phyloP scores from a whole-genome alignment of 2,329 filamentous ascomycete species.

The Cordyceps cateniannulata region DNA sequence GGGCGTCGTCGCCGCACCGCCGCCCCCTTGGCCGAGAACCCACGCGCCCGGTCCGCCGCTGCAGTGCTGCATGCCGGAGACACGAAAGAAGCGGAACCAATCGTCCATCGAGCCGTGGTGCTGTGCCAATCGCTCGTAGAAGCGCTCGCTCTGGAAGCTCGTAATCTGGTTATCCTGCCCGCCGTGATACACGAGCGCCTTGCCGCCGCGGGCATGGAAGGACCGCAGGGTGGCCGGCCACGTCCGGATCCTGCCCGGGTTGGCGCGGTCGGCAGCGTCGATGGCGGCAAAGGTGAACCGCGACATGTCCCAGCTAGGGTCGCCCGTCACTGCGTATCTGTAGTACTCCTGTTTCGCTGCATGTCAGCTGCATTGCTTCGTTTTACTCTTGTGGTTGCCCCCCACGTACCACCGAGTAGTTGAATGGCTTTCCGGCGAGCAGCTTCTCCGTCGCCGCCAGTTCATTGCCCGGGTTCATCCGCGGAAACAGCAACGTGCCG shows the following conservation, averaged over 20 bases:
- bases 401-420: conserved; percentile 17
- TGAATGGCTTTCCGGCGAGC: conserved; percentile 27
- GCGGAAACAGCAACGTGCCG: conserved; percentile 34
- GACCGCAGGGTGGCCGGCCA: conserved; percentile 31
- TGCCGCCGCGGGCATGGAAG: conserved; percentile 34
- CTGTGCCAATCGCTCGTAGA: conserved; percentile 12
- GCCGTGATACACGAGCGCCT: conserved; percentile 42
- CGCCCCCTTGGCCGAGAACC: conserved; percentile 21
- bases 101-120: conserved; percentile 27
- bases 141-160: conserved; percentile 18
- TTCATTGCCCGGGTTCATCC: conserved; percentile 42
- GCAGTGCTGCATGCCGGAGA: conserved; percentile 48
- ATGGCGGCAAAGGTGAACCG: conserved; percentile 26
- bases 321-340: conserved; percentile 34
- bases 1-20: conserved; percentile 16
- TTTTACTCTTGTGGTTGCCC: too few relatives aligned
- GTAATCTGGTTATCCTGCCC: conserved; percentile 35
- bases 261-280: conserved; percentile 33
- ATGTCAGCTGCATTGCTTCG: too few relatives aligned
- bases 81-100: conserved; percentile 45
- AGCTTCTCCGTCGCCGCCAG: conserved; percentile 36
- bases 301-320: conserved; percentile 30
- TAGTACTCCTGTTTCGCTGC: conserved; percentile 30
- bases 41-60: conserved; percentile 35
- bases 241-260: conserved; percentile 33